Evolutionary conservation across 2,329 filamentous ascomycete species (phyloP).

Genomic region (Clonostachys byssicola): DNA sequence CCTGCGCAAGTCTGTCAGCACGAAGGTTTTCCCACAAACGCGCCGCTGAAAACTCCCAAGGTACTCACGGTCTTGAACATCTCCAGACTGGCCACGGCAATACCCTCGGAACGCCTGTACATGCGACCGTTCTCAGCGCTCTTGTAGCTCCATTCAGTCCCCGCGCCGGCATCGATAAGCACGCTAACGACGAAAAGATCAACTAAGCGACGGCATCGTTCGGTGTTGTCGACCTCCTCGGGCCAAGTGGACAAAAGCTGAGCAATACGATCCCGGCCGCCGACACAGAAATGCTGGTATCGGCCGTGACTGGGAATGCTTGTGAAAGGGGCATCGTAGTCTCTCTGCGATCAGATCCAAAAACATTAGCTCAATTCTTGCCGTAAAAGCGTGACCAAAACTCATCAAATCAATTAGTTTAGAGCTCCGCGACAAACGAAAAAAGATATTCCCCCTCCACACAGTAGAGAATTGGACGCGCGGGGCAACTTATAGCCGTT

Average conservation of each 20-base stretch:
- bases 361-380: constrained; percentile 1
- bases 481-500: no score
- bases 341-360: constrained; percentile 30
- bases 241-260: constrained; percentile 69
- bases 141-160: constrained; percentile 88
- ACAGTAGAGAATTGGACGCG: no score
- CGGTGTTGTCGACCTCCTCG: constrained; percentile 63
- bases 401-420: no score
- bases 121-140: constrained; percentile 81
- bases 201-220: constrained; percentile 70
- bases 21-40: not conserved
- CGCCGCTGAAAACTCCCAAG: no score
- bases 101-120: constrained; percentile 82
- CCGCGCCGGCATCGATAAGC: constrained; percentile 82
- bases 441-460: no score
- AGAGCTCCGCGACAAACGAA: no score
- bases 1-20: constrained; percentile 35
- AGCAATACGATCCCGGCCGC: constrained; percentile 68
- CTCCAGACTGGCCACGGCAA: constrained; percentile 72
- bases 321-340: constrained; percentile 50
- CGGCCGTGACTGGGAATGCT: constrained; percentile 81
- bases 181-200: constrained; percentile 79
- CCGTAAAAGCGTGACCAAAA: not conserved
- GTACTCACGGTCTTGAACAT: constrained; percentile 77
- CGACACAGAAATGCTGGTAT: constrained; percentile 82